phyloP scores from a whole-genome alignment of 2,329 filamentous ascomycete genomes.

The Leptographium lundbergii region DNA sequence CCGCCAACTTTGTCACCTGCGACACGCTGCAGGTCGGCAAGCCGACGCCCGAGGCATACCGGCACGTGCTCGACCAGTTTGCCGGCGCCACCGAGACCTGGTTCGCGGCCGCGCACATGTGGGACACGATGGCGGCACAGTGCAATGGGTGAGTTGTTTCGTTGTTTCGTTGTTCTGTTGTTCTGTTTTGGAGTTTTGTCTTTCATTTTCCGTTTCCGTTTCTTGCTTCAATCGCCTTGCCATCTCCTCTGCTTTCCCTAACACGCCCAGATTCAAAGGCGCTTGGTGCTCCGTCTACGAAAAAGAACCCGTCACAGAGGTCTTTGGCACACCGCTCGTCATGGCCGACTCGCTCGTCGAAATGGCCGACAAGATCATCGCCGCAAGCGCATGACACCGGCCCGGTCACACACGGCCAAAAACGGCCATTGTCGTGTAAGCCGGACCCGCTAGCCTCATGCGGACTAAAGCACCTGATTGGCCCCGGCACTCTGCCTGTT shows the following conservation, averaged over 20 bases:
- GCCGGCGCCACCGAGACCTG: too few species aligned
- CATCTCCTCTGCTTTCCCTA: not conserved
- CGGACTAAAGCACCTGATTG: not conserved
- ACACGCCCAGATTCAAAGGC: constrained; percentile 25
- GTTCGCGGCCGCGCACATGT: too few species aligned
- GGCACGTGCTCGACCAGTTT: constrained; percentile 18
- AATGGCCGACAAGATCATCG: constrained; percentile 25
- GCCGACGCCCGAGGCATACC: constrained; percentile 32
- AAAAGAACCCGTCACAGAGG: constrained; percentile 31
- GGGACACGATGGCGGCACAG: too few species aligned
- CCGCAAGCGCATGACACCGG: not conserved
- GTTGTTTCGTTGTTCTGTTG: too few species aligned
- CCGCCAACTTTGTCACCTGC: constrained; percentile 35
- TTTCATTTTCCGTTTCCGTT: too few species aligned
- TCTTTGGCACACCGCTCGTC: constrained; percentile 37
- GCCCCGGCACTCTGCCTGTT: not conserved
- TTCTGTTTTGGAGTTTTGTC: too few species aligned
- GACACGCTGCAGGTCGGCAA: constrained; percentile 32
- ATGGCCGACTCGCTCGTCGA: constrained; percentile 28
- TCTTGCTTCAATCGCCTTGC: too few species aligned
- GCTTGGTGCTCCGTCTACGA: constrained; percentile 38
- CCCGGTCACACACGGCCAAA: not conserved
- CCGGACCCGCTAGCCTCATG: not conserved
- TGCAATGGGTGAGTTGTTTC: too few species aligned
- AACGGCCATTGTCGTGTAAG: not conserved